These are phyloP conservation scores for Cyberlindnera meyerae DNA, from an alignment of 805 yeast species.

Conservation along the genomic window DNA sequence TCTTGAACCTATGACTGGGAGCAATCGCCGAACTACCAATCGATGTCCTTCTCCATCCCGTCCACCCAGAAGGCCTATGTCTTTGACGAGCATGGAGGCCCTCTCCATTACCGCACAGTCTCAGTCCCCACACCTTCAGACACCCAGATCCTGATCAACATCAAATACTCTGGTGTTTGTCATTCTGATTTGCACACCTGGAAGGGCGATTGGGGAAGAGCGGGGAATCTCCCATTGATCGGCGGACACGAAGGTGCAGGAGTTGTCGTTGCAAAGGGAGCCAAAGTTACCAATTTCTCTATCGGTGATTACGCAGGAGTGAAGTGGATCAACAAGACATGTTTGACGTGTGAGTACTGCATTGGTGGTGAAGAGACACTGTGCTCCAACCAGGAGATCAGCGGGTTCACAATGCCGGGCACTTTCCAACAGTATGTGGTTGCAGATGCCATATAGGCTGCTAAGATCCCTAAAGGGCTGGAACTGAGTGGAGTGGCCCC, in stretches of 20 bases:
- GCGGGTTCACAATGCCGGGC: slow-evolving; percentile 78
- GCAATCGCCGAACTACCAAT: too few species aligned
- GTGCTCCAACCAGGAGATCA: slow-evolving; percentile 61
- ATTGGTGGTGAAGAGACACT: slow-evolving; percentile 53
- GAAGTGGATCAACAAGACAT: slow-evolving; percentile 65
- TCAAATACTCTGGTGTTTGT: slow-evolving; percentile 62
- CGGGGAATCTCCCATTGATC: slow-evolving; percentile 51
- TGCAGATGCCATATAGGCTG: slow-evolving; percentile 60
- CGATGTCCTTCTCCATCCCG: slow-evolving; percentile 25
- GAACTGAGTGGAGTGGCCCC: slow-evolving; percentile 55
- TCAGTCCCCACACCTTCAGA: slow-evolving; percentile 52
- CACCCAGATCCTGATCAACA: slow-evolving; percentile 49
- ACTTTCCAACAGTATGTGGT: slow-evolving; percentile 68
- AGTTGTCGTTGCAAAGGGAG: slow-evolving; percentile 57
- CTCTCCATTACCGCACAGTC: slow-evolving; percentile 41
- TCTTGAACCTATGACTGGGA: too few species aligned
- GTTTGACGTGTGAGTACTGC: slow-evolving; percentile 61
- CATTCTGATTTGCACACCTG: slow-evolving; percentile 58
- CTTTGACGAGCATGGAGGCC: slow-evolving; percentile 44
- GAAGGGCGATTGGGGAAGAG: slow-evolving; percentile 55
- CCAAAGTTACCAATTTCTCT: slow-evolving; percentile 51
- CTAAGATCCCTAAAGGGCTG: slow-evolving; percentile 47
- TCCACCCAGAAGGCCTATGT: slow-evolving; percentile 45
- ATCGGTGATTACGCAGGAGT: slow-evolving; percentile 63
- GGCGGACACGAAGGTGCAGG: slow-evolving; percentile 78